Evolutionary conservation across 192 early-diverging fungal genomes (phyloP), one percentile per base, ranked within the genome.

Genomic region (Coemansia sp.): DNA sequence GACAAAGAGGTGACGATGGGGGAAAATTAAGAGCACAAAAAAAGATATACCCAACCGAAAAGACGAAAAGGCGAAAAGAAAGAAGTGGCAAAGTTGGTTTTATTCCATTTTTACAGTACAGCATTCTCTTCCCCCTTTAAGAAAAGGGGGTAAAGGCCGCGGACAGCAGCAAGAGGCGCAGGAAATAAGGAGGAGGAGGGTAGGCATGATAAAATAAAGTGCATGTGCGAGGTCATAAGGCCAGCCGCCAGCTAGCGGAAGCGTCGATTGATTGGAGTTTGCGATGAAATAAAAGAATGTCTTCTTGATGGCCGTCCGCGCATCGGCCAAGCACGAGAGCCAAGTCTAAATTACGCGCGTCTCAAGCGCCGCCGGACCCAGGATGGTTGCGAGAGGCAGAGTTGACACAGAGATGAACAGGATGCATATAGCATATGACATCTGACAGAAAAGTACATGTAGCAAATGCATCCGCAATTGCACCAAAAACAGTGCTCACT

Each of bases 21-120:
- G 33, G 16, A 59, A 63, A 66, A 46, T 43, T 11, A 62, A 62
- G 35, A 39, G 41, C 43, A 45, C 38, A 36, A 16, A 46, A 26
- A 62, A 62, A 62, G 30, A 30, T 30, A 30, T 15, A 62, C 23
- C 15, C 15, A 15, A 24, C 41, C 39, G 6, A 62, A 62, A n/a
- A 24, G 11, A 45, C 2, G 35, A 4, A 16, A 30, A 45, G 30
- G 30, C 30, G 30, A 3, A 30, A 62, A 39, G 23, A 62, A 15
- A 24, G 16, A 41, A 1, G 23, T 6, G 23, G 11, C 21, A 21
- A 5, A 11, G 6, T 24, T 52, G 6, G 20, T 52, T 51, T 24
- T 52, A 41, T 41, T 41, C 39, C 21, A 11, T n/a, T 5, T 24
- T 12, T 52, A 20, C 0, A 24, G 49, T 30, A 30, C 30, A 30